A percentile compares a stretch with the other conserved stretches of the same genome.
Evolutionary conservation across 345 rosid genomes (phyloP).

Genomic region (Dipteronia dyeriana): DNA sequence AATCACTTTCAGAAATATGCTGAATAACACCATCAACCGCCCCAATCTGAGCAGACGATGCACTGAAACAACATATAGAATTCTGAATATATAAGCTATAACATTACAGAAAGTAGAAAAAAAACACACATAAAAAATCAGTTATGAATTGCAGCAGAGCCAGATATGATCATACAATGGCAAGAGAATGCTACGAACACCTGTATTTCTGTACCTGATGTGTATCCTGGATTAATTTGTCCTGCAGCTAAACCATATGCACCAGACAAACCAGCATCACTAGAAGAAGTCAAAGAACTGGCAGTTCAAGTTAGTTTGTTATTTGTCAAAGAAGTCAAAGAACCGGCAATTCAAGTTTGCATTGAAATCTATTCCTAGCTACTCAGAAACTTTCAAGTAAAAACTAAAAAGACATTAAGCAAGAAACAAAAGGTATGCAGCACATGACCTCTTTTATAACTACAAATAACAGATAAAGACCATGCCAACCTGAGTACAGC

Average conservation of each 20-base stretch:
- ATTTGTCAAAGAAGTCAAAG: too few species aligned
- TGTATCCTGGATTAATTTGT: constrained; percentile 49
- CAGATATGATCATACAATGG: constrained; percentile 61
- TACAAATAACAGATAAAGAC: constrained; percentile 6
- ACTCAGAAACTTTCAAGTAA: too few species aligned
- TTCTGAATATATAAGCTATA: constrained; percentile 15
- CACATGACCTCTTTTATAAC: not conserved
- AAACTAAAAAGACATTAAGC: too few species aligned
- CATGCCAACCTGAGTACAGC: constrained; percentile 87
- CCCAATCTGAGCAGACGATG: constrained; percentile 53
- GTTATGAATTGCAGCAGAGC: constrained; percentile 59
- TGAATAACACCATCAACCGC: constrained; percentile 47
- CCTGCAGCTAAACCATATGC: constrained; percentile 55
- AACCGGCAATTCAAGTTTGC: too few species aligned
- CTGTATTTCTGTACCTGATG: constrained; percentile 47
- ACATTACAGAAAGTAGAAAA: not conserved
- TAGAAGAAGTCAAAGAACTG: constrained; percentile 55
- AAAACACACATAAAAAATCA: constrained; percentile 19
- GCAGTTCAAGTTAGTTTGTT: constrained; percentile 30
- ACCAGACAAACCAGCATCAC: constrained; percentile 46
- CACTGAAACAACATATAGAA: constrained; percentile 38
- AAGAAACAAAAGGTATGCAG: not conserved
- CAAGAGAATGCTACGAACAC: constrained; percentile 55
- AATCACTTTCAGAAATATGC: constrained; percentile 50
- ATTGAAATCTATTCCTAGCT: too few species aligned